Base-by-base conservation (phyloP, 2,329 filamentous ascomycete genomes). In the Fusarium graminum region DNA sequence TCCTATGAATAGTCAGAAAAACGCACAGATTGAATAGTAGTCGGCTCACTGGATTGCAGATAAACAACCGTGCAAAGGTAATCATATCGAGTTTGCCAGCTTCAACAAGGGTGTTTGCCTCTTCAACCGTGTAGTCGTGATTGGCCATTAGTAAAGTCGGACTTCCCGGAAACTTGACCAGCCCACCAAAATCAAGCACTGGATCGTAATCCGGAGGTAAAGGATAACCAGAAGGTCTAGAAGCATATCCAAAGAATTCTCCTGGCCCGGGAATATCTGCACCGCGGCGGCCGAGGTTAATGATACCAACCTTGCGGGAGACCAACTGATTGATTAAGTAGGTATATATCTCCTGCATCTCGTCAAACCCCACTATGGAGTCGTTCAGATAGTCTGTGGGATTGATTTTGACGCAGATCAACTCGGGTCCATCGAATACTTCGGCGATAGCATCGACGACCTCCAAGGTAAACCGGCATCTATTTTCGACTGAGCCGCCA, bases 311-410 rank as follows among this genome's bases (percentile, higher is more conserved):
- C 1, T 51, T 46, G 11, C 32, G 29, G 4, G 36, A 52, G 2
- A 58, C 53, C 12, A 58, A 32, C 2, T 61, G 45, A 1, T 30
- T 22, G 28, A 63, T 63, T 3, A 49, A 36, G 4, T 54, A 51
- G 0, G 5, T 32, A 14, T 54, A 63, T 1, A 17, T 41, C 14
- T 54, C 49, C 3, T 47, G 26, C 34, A 63, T 34, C 10, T 60
- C 49, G 2, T 28, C 32, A 19, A 54, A 55, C 3, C 16, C 4
- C 4, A 63, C 44, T 3, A 41, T 26, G 14, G 56, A 63, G 12
- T 63, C 59, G 13, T 63, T 63, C 19, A 47, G 43, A 16, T 49
- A 28, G 3, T 60, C 50, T 4, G 59, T 54, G 0, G 55, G 49
- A n/a, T 46, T 47, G 0, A 63, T 38, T 5, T 63, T 60, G 28